Conservation (phyloP, 345 rosid species). For the Arabis hirsuta region DNA sequence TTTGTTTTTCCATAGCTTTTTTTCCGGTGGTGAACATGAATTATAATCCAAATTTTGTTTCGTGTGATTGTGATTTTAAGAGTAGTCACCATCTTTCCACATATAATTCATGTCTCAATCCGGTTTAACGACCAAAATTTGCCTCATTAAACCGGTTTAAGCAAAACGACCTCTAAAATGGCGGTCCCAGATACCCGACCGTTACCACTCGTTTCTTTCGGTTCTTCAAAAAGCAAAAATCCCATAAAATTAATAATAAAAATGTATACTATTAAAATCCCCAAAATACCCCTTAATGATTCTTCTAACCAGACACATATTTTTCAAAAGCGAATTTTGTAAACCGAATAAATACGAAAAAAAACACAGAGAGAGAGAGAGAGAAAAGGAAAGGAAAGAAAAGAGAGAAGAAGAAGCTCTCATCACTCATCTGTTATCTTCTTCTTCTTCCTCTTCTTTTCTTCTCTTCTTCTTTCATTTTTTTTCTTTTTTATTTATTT, state of each 20-base stretch:
- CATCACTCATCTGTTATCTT: constrained; percentile 53
- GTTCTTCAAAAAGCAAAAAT: background rate
- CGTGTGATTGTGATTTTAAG: background rate
- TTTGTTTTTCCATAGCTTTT: too few relatives aligned
- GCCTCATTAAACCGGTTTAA: background rate
- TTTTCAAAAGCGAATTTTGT: constrained; percentile 24
- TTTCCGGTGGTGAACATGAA: background rate
- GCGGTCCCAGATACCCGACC: constrained; percentile 50
- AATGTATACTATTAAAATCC: background rate
- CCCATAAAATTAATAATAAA: background rate
- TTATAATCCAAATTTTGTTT: background rate
- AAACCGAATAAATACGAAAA: constrained; percentile 43
- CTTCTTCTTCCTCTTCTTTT: constrained; percentile 37
- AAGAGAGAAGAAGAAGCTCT: constrained; percentile 59
- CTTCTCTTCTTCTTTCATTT: constrained; percentile 4
- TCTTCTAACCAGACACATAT: constrained; percentile 4
- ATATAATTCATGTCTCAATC: constrained; percentile 12
- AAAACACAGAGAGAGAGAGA: constrained; percentile 33
- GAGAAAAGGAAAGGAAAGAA: constrained; percentile 42
- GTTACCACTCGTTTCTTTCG: constrained; percentile 41
- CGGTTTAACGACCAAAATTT: too few relatives aligned
- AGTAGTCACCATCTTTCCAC: constrained; percentile 19
- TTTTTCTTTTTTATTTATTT: constrained; percentile 22
- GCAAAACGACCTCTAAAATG: constrained; percentile 30
- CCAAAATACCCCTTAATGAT: constrained; percentile 35